phyloP scores from a whole-genome alignment of 805 yeast species.

The Metschnikowia similis region DNA sequence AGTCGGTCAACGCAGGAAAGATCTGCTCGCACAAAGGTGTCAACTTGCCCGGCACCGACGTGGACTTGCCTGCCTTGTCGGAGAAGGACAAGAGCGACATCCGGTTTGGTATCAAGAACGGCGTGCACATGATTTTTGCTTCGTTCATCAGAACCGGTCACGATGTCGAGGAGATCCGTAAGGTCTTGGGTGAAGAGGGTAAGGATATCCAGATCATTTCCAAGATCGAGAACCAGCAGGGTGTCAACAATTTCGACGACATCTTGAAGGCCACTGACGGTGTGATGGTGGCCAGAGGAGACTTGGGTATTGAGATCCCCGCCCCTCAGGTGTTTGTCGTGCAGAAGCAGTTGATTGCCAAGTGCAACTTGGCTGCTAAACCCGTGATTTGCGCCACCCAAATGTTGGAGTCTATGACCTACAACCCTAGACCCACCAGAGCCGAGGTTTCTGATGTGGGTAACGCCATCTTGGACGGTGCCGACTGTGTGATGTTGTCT shows the following conservation, averaged over 20 bases:
- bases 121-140: slow-evolving; percentile 97
- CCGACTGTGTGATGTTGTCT: slow-evolving; percentile 99
- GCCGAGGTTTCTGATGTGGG: slow-evolving; percentile 99
- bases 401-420: slow-evolving; percentile 99
- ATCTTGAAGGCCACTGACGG: slow-evolving; percentile 94
- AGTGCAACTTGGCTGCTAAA: slow-evolving; percentile 98
- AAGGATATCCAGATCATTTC: slow-evolving; percentile 92
- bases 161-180: slow-evolving; percentile 86
- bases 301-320: slow-evolving; percentile 98
- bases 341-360: slow-evolving; percentile 98
- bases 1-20: slow-evolving; percentile 90
- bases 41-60: slow-evolving; percentile 97
- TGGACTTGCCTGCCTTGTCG: slow-evolving; percentile 94
- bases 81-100: slow-evolving; percentile 95
- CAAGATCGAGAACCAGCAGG: slow-evolving; percentile 99
- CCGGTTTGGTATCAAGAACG: slow-evolving; percentile 93
- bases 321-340: slow-evolving; percentile 98
- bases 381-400: slow-evolving; percentile 99
- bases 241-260: slow-evolving; percentile 98
- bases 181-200: slow-evolving; percentile 95
- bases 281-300: slow-evolving; percentile 99
- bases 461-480: slow-evolving; percentile 98
- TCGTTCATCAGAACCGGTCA: slow-evolving; percentile 94
- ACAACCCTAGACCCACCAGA: slow-evolving; percentile 99
- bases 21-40: slow-evolving; percentile 98